Evolutionary conservation across 371 early-diverging fungal genomes (phyloP), one percentile per base, ranked within the genome.

Genomic region (Amoeboaphelidium protococcarum): DNA sequence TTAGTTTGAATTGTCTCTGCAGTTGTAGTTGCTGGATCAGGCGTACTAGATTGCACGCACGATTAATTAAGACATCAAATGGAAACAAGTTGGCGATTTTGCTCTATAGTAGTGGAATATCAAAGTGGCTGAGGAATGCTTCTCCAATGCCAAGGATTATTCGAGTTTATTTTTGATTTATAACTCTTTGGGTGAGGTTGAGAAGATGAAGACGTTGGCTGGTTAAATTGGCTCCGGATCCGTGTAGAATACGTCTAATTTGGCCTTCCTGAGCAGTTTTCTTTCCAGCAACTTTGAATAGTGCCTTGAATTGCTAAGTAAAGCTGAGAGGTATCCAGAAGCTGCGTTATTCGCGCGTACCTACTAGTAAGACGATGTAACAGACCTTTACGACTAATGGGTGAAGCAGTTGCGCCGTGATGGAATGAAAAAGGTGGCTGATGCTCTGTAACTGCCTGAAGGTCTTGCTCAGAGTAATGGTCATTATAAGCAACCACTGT

Each of bases 321-420:
- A 74, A 41, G 80, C 85, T 19, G 78, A 82, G 13, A 80, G 92
- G 45, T 64, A 82, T 25, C 83, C 92, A n/a, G 96, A 95, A 62
- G 96, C 96, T 0, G 88, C 91, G 25, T 68, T 91, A 59, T 71
- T 88, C 60, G 89, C 92, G 2, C 68, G 87, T 51, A 76, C 96
- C 0, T 82, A 88, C 54, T n/a, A 72, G 25, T 94, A 94, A 19
- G 71, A 64, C 50, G 71, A 76, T 41, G 70, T 81, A 26, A 61
- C 80, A 23, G 64, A 66, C 24, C 67, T 80, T 25, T 78, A 84
- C 31, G 60, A 66, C 48, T 63, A 74, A 45, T 92, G 92, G 94
- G 78, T 78, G 54, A 64, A 69, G 42, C 63, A 61, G 23, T 71
- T 94, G 21, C 6, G 37, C 16, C 10, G 10, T 10, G 62, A 62